phyloP scores from a whole-genome alignment of 177 flowering plant species.

The Tripterygium wilfordii region DNA sequence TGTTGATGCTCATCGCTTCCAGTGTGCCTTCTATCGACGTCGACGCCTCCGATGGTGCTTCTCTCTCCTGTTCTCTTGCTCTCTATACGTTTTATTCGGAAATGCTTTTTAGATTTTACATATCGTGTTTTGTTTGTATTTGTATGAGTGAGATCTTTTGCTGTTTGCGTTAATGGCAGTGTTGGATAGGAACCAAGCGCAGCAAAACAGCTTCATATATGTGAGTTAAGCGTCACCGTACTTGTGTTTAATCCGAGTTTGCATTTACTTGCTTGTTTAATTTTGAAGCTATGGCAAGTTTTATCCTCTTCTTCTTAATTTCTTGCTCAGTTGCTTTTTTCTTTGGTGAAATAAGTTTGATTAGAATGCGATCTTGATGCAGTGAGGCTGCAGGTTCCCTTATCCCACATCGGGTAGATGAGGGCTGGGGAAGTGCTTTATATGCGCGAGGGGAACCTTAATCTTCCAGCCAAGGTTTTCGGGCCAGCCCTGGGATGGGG shows the following conservation, averaged over 20 bases:
- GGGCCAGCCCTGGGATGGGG: too few species aligned
- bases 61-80: conserved; percentile 4
- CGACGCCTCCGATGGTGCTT: conserved; percentile 81
- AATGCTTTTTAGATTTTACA: too few species aligned
- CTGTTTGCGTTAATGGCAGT: conserved; percentile 38
- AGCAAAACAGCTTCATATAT: conserved; percentile 80
- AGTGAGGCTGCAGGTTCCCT: too few species aligned
- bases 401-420: too few species aligned
- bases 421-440: too few species aligned
- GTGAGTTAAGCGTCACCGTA: conserved; percentile 43
- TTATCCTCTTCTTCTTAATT: background rate
- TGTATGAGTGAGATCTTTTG: background rate
- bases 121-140: too few species aligned
- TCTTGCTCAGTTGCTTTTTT: background rate
- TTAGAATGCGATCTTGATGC: too few species aligned
- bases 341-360: too few species aligned
- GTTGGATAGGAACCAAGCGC: conserved; percentile 68
- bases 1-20: conserved; percentile 91
- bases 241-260: background rate
- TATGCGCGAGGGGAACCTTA: too few species aligned
- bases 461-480: too few species aligned
- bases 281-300: background rate
- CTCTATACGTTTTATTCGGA: too few species aligned
- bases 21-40: conserved; percentile 95
- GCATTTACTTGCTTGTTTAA: background rate